Evolutionary conservation across 78 protist genomes (phyloP).

Genomic region (Planoprotostelium fungivorum): DNA sequence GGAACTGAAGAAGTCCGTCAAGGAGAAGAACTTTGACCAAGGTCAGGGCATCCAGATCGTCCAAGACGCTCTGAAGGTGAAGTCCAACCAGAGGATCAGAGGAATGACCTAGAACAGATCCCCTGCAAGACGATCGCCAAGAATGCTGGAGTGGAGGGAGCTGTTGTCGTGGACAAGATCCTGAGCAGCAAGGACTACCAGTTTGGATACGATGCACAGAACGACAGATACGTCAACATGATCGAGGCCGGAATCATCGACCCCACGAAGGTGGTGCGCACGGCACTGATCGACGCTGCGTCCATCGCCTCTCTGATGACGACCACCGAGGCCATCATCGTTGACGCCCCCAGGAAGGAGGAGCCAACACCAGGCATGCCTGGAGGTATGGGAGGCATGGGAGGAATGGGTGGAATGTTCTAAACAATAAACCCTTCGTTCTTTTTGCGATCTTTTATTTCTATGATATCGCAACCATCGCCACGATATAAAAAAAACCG

Average conservation of each 20-base stretch:
- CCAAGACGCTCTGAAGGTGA: slow-evolving; percentile 74
- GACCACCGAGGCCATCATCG: slow-evolving; percentile 86
- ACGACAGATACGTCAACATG: slow-evolving; percentile 87
- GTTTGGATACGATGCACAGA: slow-evolving; percentile 89
- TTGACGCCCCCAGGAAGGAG: slow-evolving; percentile 42
- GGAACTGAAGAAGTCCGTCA: slow-evolving; percentile 15
- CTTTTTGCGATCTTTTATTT: too few relatives aligned
- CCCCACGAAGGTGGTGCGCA: slow-evolving; percentile 98
- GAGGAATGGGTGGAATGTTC: background rate
- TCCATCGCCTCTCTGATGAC: slow-evolving; percentile 92
- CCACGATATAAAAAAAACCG: too few relatives aligned
- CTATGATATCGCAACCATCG: too few relatives aligned
- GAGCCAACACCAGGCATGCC: background rate
- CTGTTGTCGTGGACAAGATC: slow-evolving; percentile 93
- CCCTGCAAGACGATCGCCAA: slow-evolving; percentile 85
- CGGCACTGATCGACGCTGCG: slow-evolving; percentile 88
- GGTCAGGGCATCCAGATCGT: slow-evolving; percentile 89
- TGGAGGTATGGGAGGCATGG: background rate
- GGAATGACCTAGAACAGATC: background rate
- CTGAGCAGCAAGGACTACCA: slow-evolving; percentile 47
- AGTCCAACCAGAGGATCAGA: too few relatives aligned
- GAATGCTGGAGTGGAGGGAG: slow-evolving; percentile 96
- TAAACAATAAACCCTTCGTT: background rate
- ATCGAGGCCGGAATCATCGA: slow-evolving; percentile 95
- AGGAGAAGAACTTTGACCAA: slow-evolving; percentile 80